These are phyloP conservation scores for Phyllosticta capitalensis DNA, from an alignment of 2,329 filamentous ascomycete species.

Conservation along the genomic window DNA sequence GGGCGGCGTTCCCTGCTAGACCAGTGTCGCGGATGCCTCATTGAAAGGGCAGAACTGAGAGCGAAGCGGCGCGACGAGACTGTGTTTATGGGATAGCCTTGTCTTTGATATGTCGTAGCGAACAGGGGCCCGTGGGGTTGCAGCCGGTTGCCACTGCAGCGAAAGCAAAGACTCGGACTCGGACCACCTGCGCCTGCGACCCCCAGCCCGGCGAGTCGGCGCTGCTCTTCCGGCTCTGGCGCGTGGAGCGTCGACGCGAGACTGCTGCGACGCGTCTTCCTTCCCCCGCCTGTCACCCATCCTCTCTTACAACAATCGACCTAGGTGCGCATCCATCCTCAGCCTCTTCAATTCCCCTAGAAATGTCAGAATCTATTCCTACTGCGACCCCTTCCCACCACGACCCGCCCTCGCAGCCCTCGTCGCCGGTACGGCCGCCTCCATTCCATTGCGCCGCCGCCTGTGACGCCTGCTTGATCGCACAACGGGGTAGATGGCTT, in stretches of 20 bases:
- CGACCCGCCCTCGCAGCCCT: conserved; percentile 15
- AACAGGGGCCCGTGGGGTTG: background rate
- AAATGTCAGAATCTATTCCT: background rate
- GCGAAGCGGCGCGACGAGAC: background rate
- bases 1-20: conserved; percentile 2
- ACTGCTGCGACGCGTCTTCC: background rate
- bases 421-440: conserved; percentile 8
- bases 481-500: background rate
- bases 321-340: background rate
- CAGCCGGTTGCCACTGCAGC: background rate
- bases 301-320: background rate
- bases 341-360: background rate
- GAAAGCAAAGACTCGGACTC: too few relatives aligned
- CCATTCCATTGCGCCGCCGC: background rate
- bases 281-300: background rate
- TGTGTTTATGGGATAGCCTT: background rate
- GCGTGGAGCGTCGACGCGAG: background rate
- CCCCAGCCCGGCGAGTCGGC: background rate
- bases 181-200: background rate
- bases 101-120: background rate
- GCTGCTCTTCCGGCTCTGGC: background rate
- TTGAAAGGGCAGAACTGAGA: background rate
- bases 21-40: background rate
- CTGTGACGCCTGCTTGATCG: background rate
- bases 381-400: conserved; percentile 12